Conservation (phyloP, 495 filamentous ascomycete species). For the Aspergillus biplanus region DNA sequence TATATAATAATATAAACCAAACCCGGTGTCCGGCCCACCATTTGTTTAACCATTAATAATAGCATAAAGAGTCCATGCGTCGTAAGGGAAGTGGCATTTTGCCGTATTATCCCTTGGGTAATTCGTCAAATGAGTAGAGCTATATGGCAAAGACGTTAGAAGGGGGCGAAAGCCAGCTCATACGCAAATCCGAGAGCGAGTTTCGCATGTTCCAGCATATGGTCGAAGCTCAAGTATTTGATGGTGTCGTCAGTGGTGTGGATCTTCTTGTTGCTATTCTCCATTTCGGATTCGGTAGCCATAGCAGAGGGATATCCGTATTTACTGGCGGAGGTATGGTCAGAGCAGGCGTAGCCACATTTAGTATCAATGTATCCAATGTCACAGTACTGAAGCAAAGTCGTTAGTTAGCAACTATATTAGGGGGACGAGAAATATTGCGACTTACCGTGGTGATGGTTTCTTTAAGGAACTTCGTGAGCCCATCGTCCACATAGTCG, state of each 20-base stretch:
- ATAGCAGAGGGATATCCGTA: constrained; percentile 95
- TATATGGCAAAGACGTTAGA: constrained; percentile 29
- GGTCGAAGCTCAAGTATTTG: constrained; percentile 88
- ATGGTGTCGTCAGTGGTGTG: constrained; percentile 89
- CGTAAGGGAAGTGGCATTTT: neutral
- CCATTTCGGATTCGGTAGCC: constrained; percentile 90
- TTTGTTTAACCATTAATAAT: constrained; percentile 2
- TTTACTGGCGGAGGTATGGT: constrained; percentile 95
- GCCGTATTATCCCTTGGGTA: neutral
- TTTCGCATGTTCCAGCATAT: constrained; percentile 97
- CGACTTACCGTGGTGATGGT: constrained; percentile 70
- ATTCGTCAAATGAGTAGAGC: constrained; percentile 11
- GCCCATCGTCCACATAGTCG: constrained; percentile 80
- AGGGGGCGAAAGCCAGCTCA: constrained; percentile 66
- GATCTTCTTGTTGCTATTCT: constrained; percentile 84
- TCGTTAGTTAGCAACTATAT: constrained; percentile 13
- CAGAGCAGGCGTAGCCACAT: constrained; percentile 97
- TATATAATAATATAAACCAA: neutral
- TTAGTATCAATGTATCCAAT: constrained; percentile 90
- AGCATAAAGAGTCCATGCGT: neutral
- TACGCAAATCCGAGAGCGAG: constrained; percentile 89
- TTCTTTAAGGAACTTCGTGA: constrained; percentile 92
- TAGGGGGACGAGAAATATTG: neutral
- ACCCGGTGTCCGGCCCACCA: neutral
- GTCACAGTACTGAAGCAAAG: constrained; percentile 69